Evolutionary conservation across 2,329 filamentous ascomycete genomes (phyloP).

Genomic region (Pyrenochaeta sp.): DNA sequence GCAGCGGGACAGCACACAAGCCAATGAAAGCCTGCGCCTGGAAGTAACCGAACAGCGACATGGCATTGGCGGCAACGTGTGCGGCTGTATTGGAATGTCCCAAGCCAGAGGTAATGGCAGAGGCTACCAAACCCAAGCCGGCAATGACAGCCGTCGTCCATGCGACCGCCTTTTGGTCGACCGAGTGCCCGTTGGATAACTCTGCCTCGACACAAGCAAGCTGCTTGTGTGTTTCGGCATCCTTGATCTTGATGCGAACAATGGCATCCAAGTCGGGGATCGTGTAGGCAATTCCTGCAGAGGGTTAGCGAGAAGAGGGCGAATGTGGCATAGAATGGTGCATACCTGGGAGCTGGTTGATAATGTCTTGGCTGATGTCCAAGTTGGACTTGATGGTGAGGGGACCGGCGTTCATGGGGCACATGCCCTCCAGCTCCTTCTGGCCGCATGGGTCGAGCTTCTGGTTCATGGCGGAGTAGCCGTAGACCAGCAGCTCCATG

Average conservation of each 20-base stretch:
- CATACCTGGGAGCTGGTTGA: constrained; percentile 73
- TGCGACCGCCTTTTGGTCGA: constrained; percentile 86
- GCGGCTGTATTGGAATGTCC: constrained; percentile 94
- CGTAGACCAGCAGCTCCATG: constrained; percentile 81
- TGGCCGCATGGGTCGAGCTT: constrained; percentile 78
- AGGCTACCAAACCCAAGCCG: constrained; percentile 81
- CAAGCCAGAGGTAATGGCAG: constrained; percentile 86
- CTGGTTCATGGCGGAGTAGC: constrained; percentile 73
- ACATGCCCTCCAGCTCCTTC: constrained; percentile 74
- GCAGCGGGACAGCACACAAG: constrained; percentile 80
- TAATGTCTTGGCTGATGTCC: constrained; percentile 62
- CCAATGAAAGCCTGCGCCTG: constrained; percentile 93
- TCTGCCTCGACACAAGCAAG: constrained; percentile 88
- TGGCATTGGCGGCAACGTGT: constrained; percentile 90
- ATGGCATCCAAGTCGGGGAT: constrained; percentile 91
- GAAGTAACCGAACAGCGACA: constrained; percentile 95
- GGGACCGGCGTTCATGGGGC: constrained; percentile 87
- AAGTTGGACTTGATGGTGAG: constrained; percentile 80
- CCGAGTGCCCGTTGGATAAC: constrained; percentile 90
- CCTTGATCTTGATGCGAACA: constrained; percentile 82
- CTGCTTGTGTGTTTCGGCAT: constrained; percentile 67
- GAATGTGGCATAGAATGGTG: constrained; percentile 2
- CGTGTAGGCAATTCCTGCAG: constrained; percentile 77
- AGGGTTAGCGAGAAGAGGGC: constrained; percentile 14
- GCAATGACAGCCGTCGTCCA: constrained; percentile 91